Evolutionary conservation across 2,329 filamentous ascomycete species (phyloP), one percentile per base, ranked within the genome.

Genomic region (Stylonectria norvegica): DNA sequence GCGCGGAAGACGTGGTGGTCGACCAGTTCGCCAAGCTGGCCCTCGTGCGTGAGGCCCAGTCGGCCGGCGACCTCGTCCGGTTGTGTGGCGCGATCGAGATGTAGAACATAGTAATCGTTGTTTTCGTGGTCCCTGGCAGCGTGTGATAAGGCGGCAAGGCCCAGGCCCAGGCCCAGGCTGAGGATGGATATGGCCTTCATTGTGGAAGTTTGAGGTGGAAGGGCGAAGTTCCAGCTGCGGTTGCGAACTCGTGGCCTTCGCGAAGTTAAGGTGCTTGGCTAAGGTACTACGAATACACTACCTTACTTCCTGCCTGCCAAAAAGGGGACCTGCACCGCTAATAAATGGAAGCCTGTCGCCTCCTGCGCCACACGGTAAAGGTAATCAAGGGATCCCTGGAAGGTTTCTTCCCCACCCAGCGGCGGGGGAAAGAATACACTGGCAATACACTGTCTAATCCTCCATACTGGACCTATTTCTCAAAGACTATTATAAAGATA

Each of bases 31-130:
- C 86, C 86, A 14, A 97, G 74, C 33, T 79, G 79, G 25, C 91
- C 91, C 56, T 96, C 86, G 64, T 95, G 83, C 31, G 77, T 73
- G 34, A 95, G 72, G 15, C 87, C 89, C 7, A 98, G 71, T 16
- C 80, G 75, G 32, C 71, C 68, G 19, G 89, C 89, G 48, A 96
- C 73, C 28, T 84, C 73, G 17, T 76, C 67, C 12, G 89, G 89
- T 11, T 80, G 73, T 5, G 78, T 72, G 25, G 76, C 71, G 10
- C 78, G 69, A 43, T 85, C 79, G 57, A 98, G 77, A 52, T 96
- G 86, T 33, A 98, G 74, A 49, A 94, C 89, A 63, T 97, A 96
- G 69, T 95, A 97, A 65, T 98, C 91, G 66, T 89, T 81, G 27
- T 78, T 74, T 35, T 85, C 78, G 71, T 94, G 87, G 59, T 93